Conservation (phyloP, 768 basidiomycete genomes). For the Amanita rimosa region DNA sequence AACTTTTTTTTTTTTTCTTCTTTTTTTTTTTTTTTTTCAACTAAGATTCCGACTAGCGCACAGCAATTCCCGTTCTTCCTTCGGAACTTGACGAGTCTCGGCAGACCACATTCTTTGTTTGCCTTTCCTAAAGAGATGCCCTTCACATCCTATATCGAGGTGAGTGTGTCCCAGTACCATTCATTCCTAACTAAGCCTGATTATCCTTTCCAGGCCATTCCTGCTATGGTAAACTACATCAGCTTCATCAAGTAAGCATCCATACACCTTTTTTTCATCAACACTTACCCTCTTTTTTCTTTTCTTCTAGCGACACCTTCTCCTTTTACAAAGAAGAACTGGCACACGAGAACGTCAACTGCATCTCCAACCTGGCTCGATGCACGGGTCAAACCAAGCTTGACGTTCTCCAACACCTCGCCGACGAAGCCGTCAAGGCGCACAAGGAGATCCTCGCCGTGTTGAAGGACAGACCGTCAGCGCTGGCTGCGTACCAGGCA, state of each 20-base stretch:
- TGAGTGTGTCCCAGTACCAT: too few species aligned
- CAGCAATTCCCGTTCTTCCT: not conserved
- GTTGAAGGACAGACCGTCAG: not conserved
- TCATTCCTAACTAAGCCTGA: too few species aligned
- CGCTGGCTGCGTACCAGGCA: not conserved
- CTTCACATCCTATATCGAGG: slow-evolving; percentile 5
- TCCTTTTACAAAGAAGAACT: slow-evolving; percentile 6
- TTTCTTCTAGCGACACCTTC: not conserved
- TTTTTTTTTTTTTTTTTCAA: too few species aligned
- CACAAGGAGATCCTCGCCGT: not conserved
- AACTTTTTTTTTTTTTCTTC: too few species aligned
- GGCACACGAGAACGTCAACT: not conserved
- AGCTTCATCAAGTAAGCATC: slow-evolving; percentile 2
- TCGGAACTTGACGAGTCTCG: not conserved
- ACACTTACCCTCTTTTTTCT: too few species aligned
- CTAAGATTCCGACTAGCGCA: not conserved
- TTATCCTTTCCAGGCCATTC: not conserved
- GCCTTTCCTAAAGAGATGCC: slow-evolving; percentile 5
- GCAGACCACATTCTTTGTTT: not conserved
- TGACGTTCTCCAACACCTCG: not conserved
- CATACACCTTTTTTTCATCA: too few species aligned
- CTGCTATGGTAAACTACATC: not conserved
- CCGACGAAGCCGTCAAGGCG: not conserved
- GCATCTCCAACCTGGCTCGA: slow-evolving; percentile 3
- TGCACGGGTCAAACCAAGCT: not conserved